Percentiles rank a stretch among this genome's conserved stretches.
Evolutionary conservation across 805 yeast genomes (phyloP).

Genomic region (Kluyveromyces dobzhanskii): DNA sequence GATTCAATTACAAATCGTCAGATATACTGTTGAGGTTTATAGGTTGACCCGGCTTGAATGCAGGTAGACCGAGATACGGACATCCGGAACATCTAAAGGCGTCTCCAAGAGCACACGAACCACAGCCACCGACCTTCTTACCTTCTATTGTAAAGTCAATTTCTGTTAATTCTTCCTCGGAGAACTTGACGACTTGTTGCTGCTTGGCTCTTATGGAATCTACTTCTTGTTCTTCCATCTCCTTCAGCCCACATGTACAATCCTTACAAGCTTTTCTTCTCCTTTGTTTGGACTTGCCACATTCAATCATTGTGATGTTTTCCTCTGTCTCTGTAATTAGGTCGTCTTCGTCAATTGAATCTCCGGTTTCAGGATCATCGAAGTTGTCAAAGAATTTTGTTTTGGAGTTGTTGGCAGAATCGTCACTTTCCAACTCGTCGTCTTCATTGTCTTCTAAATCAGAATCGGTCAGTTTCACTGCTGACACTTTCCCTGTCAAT

Average conservation of each 20-base stretch:
- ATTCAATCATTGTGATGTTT: slow-evolving; percentile 22
- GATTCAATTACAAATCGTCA: slow-evolving; percentile 51
- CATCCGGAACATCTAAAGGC: slow-evolving; percentile 98
- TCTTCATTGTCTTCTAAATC: slow-evolving; percentile 31
- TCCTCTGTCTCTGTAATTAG: slow-evolving; percentile 36
- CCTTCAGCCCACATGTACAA: slow-evolving; percentile 95
- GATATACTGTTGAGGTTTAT: slow-evolving; percentile 67
- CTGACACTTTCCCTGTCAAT: neutral
- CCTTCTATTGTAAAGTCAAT: slow-evolving; percentile 96
- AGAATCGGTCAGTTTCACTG: slow-evolving; percentile 18
- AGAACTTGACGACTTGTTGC: slow-evolving; percentile 36
- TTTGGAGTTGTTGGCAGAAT: slow-evolving; percentile 39
- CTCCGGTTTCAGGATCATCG: slow-evolving; percentile 38
- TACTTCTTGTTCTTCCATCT: slow-evolving; percentile 61
- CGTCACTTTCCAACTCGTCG: slow-evolving; percentile 32
- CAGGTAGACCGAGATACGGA: slow-evolving; percentile 94
- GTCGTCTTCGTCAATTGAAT: slow-evolving; percentile 51
- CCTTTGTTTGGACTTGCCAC: slow-evolving; percentile 25
- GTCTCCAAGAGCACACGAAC: slow-evolving; percentile 94
- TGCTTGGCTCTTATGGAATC: slow-evolving; percentile 21
- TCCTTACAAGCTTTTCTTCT: slow-evolving; percentile 90
- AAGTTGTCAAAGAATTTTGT: slow-evolving; percentile 46
- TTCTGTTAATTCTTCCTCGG: slow-evolving; percentile 67
- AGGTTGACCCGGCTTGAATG: slow-evolving; percentile 95
- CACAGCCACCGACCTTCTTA: slow-evolving; percentile 89